These are phyloP conservation scores for Yamadazyma triangularis DNA, from an alignment of 1,139 yeast species.

Conservation along the genomic window DNA sequence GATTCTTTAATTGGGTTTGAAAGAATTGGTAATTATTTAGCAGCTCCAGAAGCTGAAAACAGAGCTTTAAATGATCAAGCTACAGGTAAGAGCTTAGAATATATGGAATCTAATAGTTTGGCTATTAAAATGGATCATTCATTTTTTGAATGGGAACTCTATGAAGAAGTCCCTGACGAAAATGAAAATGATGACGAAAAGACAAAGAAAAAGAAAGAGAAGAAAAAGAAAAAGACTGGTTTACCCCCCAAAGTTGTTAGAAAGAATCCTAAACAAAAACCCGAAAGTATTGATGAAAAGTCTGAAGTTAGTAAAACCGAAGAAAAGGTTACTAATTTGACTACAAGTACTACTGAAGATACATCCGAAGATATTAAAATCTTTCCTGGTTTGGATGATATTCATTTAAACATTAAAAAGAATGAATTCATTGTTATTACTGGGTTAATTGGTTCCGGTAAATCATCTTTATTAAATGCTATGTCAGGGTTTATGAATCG, in stretches of 20 bases:
- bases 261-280: conserved; percentile 5
- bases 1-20: conserved; percentile 66
- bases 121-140: conserved; percentile 23
- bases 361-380: conserved; percentile 3
- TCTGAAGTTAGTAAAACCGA: too few relatives aligned
- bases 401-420: conserved; percentile 39
- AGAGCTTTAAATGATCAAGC: conserved; percentile 10
- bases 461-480: conserved; percentile 56
- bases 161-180: conserved; percentile 25
- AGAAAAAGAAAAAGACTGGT: conserved; percentile 10
- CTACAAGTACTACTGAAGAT: conserved; percentile 1
- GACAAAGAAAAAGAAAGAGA: conserved; percentile 5
- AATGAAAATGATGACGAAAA: conserved; percentile 8
- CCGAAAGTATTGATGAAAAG: too few relatives aligned
- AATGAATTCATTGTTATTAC: conserved; percentile 70
- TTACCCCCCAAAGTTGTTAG: too few relatives aligned
- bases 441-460: conserved; percentile 72
- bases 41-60: conserved; percentile 31
- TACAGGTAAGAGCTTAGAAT: conserved; percentile 8
- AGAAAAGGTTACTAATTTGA: not conserved
- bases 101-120: conserved; percentile 13
- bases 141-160: conserved; percentile 37
- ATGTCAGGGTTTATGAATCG: conserved; percentile 52
- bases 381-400: conserved; percentile 17
- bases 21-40: conserved; percentile 54